Conservation (phyloP, 139 green algal species). For the Mesotaenium endlicherianum region DNA sequence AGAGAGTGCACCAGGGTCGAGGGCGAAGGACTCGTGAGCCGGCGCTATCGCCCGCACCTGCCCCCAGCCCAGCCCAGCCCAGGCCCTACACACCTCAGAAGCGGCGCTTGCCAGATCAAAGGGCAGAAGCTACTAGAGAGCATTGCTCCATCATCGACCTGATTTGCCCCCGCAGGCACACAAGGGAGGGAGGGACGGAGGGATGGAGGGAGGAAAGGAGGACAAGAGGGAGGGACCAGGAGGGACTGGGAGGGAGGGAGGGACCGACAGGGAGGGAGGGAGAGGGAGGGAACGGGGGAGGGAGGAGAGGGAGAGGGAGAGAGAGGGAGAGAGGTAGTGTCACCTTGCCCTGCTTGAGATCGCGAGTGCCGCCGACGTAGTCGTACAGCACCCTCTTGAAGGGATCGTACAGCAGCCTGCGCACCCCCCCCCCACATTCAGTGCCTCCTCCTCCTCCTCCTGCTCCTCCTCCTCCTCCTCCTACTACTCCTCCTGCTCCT, state of each 20-base stretch:
- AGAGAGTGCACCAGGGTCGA: conserved; percentile 26
- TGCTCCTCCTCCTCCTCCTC: background rate
- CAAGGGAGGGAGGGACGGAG: background rate
- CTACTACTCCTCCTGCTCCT: background rate
- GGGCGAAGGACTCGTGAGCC: background rate
- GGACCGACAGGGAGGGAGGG: background rate
- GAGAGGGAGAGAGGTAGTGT: conserved; percentile 25
- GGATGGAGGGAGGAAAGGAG: background rate
- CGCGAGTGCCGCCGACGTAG: conserved; percentile 43
- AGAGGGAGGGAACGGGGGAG: background rate
- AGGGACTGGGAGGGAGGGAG: background rate
- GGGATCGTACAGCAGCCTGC: conserved; percentile 44
- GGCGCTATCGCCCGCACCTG: conserved; percentile 1
- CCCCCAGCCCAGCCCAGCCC: background rate
- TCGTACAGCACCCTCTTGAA: conserved; percentile 40
- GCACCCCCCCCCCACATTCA: background rate
- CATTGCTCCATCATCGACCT: background rate
- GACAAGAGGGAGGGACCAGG: background rate
- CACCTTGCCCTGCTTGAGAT: conserved; percentile 35
- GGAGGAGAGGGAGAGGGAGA: conserved; percentile 12
- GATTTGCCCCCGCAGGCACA: background rate
- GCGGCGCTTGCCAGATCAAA: background rate
- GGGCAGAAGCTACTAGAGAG: background rate
- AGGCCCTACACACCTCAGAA: too few relatives aligned
- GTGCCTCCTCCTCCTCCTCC: background rate